These are phyloP conservation scores for Arachnomyces sp. DNA, from an alignment of 2,329 filamentous ascomycete species.

Conservation along the genomic window DNA sequence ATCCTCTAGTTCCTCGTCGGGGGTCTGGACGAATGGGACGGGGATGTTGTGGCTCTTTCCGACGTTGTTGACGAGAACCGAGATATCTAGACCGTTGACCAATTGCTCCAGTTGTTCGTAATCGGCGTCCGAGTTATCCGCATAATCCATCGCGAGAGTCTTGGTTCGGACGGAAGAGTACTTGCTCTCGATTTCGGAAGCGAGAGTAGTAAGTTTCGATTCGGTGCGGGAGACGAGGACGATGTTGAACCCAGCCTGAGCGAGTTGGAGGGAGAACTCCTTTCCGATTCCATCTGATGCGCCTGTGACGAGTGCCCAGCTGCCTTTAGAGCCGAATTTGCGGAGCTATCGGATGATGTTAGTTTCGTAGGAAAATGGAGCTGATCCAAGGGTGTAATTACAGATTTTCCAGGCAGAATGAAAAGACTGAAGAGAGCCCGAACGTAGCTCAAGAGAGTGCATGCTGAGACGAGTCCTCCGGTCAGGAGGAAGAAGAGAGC, in stretches of 20 bases:
- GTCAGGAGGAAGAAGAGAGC: conserved; percentile 30
- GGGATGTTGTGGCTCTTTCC: conserved; percentile 91
- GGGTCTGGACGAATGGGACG: conserved; percentile 74
- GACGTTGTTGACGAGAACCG: conserved; percentile 92
- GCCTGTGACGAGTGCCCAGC: conserved; percentile 90
- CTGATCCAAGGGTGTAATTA: conserved; percentile 16
- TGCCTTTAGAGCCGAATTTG: conserved; percentile 83
- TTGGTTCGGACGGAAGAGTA: conserved; percentile 64
- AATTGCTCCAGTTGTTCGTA: conserved; percentile 64
- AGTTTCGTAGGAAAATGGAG: not conserved
- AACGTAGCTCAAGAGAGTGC: conserved; percentile 50
- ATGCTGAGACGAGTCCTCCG: conserved; percentile 53
- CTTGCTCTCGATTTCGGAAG: conserved; percentile 59
- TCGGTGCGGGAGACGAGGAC: conserved; percentile 92
- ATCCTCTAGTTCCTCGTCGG: conserved; percentile 68
- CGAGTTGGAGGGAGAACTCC: conserved; percentile 86
- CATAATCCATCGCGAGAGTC: conserved; percentile 84
- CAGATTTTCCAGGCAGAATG: conserved; percentile 48
- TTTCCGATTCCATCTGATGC: conserved; percentile 95
- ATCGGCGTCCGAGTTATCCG: conserved; percentile 67
- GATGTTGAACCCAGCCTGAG: conserved; percentile 86
- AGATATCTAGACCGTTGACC: conserved; percentile 66
- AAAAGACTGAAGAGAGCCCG: conserved; percentile 60
- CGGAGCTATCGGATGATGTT: conserved; percentile 54
- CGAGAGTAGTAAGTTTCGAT: conserved; percentile 74